Base-by-base conservation (phyloP, 495 filamentous ascomycete genomes). In the Glonium stellatum region DNA sequence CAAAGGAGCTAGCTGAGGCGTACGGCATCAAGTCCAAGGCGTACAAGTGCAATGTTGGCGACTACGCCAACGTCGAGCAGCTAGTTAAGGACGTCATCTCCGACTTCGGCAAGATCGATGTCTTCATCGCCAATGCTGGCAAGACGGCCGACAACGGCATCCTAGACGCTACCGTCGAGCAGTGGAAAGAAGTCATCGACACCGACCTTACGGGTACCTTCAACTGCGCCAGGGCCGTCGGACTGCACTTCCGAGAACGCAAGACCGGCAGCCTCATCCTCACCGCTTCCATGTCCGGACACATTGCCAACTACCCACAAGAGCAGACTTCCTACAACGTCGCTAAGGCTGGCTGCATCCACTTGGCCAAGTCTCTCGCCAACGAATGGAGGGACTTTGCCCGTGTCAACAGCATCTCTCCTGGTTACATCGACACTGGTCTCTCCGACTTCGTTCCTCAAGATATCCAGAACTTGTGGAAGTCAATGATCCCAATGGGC, bases 381-480 rank as follows among this genome's bases (percentile, higher is more conserved):
- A 81, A 95, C 25, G 91, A 96, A 71, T 95, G 90, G 89, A 82
- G 87, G 21, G 84, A 84, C 27, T 95, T 90, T 68, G 91, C 91
- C 10, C 80, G 91, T 25, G 86, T 81, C 55, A 96, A 96, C 73
- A 83, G 83, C 22, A 74, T 96, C 35, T 91, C 86, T 3, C 92
- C 91, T 1, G 91, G 91, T 4, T 96, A 93, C 70, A 93, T 95
- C 61, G 82, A 80, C 23, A 96, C 90, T 0, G 90, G 90, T 66
- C 87, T 95, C 65, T 87, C 87, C 37, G 75, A 77, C 63, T 95
- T 92, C 65, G 81, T 88, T 8, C 77, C 85, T 0, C 65, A 80
- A 37, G 85, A 87, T 62, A 85, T 80, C 0, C 92, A 90, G 77
- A 78, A 80, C 2, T 79, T 87, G 50, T 91, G 88, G 84, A 82